These are phyloP conservation scores for Yamadazyma nakazawae DNA, from an alignment of 805 yeast genomes.

Conservation along the genomic window DNA sequence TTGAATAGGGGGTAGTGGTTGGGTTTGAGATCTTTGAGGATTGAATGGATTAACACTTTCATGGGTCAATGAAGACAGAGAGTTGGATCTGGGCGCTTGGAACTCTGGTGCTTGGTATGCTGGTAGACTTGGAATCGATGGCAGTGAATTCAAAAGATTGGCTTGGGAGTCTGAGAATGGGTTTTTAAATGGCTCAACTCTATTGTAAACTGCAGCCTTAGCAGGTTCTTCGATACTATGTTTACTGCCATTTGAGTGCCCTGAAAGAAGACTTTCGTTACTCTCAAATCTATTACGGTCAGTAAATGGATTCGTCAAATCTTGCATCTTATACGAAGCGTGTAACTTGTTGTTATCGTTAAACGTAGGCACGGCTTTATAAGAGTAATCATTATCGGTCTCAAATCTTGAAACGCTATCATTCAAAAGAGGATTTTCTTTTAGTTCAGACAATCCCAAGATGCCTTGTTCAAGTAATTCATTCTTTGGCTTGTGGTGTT, in stretches of 20 bases:
- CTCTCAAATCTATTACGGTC: neutral
- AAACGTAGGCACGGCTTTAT: neutral
- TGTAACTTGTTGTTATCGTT: conserved; percentile 19
- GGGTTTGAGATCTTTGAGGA: conserved; percentile 2
- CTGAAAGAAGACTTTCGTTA: conserved; percentile 6
- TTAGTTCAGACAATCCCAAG: conserved; percentile 22
- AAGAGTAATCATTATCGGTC: conserved; percentile 9
- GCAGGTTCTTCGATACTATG: neutral
- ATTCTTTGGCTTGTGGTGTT: conserved; percentile 34
- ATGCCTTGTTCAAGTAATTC: conserved; percentile 32
- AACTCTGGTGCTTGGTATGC: neutral
- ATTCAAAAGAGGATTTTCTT: conserved; percentile 26
- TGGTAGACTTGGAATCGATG: neutral
- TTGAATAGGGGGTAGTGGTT: neutral
- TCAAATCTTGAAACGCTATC: conserved; percentile 9
- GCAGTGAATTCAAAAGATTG: neutral
- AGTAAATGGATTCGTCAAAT: conserved; percentile 6
- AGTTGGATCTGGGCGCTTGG: neutral
- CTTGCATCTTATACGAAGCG: conserved; percentile 8
- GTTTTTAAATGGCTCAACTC: neutral
- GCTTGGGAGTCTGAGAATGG: conserved; percentile 3
- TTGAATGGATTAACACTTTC: neutral
- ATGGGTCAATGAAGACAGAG: conserved; percentile 6
- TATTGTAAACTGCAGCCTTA: neutral
- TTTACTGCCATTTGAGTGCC: neutral